Conservation (phyloP, 2,329 filamentous ascomycete genomes). For the Ophiostoma perfectum region DNA sequence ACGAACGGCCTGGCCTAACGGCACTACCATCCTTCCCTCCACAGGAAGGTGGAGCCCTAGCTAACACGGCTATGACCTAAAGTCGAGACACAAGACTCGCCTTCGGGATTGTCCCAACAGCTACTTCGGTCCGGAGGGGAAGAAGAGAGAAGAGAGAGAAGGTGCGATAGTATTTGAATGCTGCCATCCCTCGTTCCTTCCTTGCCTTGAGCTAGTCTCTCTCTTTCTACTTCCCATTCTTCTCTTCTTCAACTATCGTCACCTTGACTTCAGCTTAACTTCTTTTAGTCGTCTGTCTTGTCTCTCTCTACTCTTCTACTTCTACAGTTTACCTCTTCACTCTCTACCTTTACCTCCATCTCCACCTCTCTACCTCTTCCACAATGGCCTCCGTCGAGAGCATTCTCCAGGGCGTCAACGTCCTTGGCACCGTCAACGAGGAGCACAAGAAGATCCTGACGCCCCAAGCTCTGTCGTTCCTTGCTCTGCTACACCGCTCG, state of each 20-base stretch:
- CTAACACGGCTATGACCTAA: slow-evolving; percentile 4
- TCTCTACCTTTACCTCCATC: background rate
- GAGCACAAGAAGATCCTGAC: slow-evolving; percentile 85
- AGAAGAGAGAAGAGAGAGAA: background rate
- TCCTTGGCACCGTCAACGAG: slow-evolving; percentile 74
- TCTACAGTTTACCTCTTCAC: background rate
- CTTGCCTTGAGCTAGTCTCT: background rate
- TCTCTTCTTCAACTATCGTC: background rate
- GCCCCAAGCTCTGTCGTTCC: slow-evolving; percentile 83
- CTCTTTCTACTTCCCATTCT: background rate
- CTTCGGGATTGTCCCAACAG: slow-evolving; percentile 3
- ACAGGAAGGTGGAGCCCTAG: slow-evolving; percentile 1
- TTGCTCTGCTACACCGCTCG: slow-evolving; percentile 88
- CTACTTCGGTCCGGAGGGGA: slow-evolving; percentile 8
- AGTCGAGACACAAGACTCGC: slow-evolving; percentile 7
- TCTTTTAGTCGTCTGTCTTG: background rate
- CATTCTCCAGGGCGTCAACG: slow-evolving; percentile 80
- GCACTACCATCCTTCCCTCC: background rate
- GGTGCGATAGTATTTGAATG: slow-evolving; percentile 12
- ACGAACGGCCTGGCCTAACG: background rate
- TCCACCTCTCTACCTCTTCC: background rate
- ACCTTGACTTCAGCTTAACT: slow-evolving; percentile 1
- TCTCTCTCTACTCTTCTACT: background rate
- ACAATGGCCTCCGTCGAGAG: slow-evolving; percentile 65
- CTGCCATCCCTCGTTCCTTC: slow-evolving; percentile 6